These are phyloP conservation scores for Globisporangium yorkense DNA, from an alignment of 352 stramenopile genomes.

Conservation along the genomic window DNA sequence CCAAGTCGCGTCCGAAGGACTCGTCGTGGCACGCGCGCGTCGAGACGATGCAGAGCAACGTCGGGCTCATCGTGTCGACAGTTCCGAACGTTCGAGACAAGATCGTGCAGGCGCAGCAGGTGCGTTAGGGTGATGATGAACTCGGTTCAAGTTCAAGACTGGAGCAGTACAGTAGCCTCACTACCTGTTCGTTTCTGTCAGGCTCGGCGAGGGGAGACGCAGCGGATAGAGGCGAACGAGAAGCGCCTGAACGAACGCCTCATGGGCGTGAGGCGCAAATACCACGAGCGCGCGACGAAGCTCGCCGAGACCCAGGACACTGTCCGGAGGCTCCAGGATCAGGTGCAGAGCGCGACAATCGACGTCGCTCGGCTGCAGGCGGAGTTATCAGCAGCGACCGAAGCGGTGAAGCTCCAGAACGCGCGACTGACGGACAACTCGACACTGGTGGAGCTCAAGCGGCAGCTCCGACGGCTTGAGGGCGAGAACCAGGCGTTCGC, in stretches of 20 bases:
- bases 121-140: background rate
- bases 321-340: constrained; percentile 14
- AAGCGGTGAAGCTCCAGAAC: constrained; percentile 18
- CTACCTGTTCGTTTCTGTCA: constrained; percentile 2
- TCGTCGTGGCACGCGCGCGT: constrained; percentile 23
- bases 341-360: constrained; percentile 12
- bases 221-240: constrained; percentile 26
- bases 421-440: constrained; percentile 31
- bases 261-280: constrained; percentile 18
- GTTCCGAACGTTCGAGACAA: constrained; percentile 11
- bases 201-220: constrained; percentile 12
- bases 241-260: constrained; percentile 30
- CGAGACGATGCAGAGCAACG: constrained; percentile 23
- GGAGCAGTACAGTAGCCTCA: no score
- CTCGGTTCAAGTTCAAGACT: background rate
- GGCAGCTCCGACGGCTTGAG: constrained; percentile 30
- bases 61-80: constrained; percentile 11
- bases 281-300: constrained; percentile 19
- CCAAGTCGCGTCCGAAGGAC: constrained; percentile 12
- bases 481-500: constrained; percentile 36
- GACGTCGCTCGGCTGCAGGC: constrained; percentile 20
- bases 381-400: constrained; percentile 3
- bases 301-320: constrained; percentile 11
- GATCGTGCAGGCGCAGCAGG: constrained; percentile 21
- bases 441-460: constrained; percentile 31